Base-by-base conservation (phyloP, 352 stramenopile genomes). In the Pythium rishiriense region DNA sequence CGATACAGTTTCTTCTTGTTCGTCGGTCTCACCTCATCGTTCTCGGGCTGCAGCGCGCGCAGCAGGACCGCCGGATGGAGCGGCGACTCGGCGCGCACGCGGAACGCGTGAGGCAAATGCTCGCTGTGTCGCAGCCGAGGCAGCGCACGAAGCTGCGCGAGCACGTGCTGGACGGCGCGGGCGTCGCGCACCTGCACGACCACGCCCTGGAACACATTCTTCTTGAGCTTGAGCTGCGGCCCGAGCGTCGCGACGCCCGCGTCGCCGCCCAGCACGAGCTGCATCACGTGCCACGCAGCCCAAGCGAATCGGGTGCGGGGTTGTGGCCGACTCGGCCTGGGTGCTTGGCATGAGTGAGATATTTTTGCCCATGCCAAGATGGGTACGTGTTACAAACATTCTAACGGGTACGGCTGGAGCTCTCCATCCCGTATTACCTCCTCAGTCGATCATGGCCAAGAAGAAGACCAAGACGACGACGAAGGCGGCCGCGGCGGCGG, bases 161-260 rank as follows among this genome's bases (percentile, higher is more conserved):
- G 29, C 43, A 78, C 59, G 42, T 66, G 55, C 0, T n/a, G 46
- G 19, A 79, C 52, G 12, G 73, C n/a, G 26, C 65, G 50, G 21
- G 53, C 54, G 9, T 73, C 64, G 10, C 45, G 24, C 31, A 89
- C 58, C 43, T 70, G 76, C 19, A 85, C 61, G 24, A 93, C 76
- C 3, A 90, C 63, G n/a, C 78, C 83, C 39, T 90, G 81, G 55
- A 90, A 90, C 0, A 61, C 67, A 52, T 93, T 93, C 64, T 90
- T 88, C 70, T 87, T 87, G 46, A 89, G 48, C 50, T 79, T 59
- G 9, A 90, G 65, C 49, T 82, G 75, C 28, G 81, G 66, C 0
- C 83, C 83, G 7, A 90, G 62, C 48, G 77, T 85, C 62, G 52
- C 64, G 24, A 64, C 46, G 47, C 29, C 52, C 22, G 17, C 39